Percentiles rank a stretch among this genome's conserved stretches.
These are phyloP conservation scores for Colletotrichum lindemuthianum DNA, from an alignment of 2,329 filamentous ascomycete species.

Conservation along the genomic window DNA sequence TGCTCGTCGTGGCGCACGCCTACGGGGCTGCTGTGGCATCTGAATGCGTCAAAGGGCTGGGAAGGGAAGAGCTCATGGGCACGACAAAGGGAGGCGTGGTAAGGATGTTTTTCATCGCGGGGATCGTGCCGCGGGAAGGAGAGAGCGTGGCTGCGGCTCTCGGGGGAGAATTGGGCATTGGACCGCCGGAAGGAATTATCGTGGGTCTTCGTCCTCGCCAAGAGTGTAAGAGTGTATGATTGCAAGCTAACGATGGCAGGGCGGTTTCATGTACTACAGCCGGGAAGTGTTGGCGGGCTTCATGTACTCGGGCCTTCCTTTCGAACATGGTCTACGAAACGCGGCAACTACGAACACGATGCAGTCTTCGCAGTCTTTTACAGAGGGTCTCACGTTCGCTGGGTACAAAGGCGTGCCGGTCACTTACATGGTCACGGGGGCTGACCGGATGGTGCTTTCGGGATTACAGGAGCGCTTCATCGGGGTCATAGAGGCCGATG, in stretches of 20 bases:
- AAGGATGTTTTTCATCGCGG: constrained; percentile 22
- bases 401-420: constrained; percentile 5
- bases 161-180: not conserved
- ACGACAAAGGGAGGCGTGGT: constrained; percentile 1
- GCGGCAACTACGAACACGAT: constrained; percentile 1
- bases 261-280: constrained; percentile 5
- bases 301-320: constrained; percentile 4
- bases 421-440: not conserved
- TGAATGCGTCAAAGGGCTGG: constrained; percentile 4
- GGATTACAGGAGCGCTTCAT: constrained; percentile 9
- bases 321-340: not conserved
- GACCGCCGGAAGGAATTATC: not conserved
- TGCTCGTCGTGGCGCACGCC: constrained; percentile 13
- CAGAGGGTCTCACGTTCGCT: not conserved
- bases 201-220: not conserved
- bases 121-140: constrained; percentile 17
- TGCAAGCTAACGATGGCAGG: constrained; percentile 1
- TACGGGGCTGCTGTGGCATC: constrained; percentile 12
- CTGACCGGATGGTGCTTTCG: constrained; percentile 2
- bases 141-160: constrained; percentile 4
- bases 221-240: too few relatives aligned
- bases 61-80: constrained; percentile 3
- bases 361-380: constrained; percentile 3
- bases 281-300: constrained; percentile 2
- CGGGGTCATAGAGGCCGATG: constrained; percentile 14